Evolutionary conservation across 768 basidiomycete species (phyloP).

Genomic region (Neoboletus subvelutipes): DNA sequence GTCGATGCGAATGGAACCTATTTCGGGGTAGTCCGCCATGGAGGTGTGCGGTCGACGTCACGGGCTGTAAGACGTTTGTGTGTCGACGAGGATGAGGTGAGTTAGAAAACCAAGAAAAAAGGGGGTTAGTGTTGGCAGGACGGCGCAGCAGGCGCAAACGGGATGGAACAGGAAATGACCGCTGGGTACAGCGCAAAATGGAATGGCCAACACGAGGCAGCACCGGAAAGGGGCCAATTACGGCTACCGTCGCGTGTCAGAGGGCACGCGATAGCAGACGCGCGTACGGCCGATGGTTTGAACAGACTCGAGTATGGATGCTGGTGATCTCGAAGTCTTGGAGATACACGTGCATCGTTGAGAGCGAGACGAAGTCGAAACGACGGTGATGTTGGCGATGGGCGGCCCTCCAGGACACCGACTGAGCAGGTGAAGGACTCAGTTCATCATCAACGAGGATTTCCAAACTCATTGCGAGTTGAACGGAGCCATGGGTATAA

Average conservation of each 20-base stretch:
- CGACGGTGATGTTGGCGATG: background rate
- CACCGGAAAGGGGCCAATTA: constrained; percentile 27
- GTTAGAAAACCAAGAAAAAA: background rate
- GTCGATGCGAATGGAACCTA: constrained; percentile 28
- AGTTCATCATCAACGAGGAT: background rate
- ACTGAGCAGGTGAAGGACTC: background rate
- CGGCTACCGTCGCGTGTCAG: constrained; percentile 11
- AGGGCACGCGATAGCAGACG: constrained; percentile 16
- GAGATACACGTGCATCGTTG: background rate
- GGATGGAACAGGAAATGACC: constrained; percentile 23
- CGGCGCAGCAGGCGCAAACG: constrained; percentile 25
- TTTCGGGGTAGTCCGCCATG: constrained; percentile 30
- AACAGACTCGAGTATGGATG: background rate
- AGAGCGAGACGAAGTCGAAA: background rate
- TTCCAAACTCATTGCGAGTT: background rate
- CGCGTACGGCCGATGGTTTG: background rate
- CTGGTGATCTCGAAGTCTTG: background rate
- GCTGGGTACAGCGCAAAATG: constrained; percentile 14
- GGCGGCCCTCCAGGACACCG: too few relatives aligned
- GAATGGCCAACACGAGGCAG: constrained; percentile 32
- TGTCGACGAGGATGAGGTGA: constrained; percentile 1
- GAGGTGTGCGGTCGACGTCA: constrained; percentile 1
- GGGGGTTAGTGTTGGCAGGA: constrained; percentile 4
- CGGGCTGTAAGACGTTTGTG: background rate
- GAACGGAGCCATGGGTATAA: background rate